A percentile compares a stretch with the other conserved stretches of the same genome.
These are phyloP conservation scores for Saccharomycopsis sp. DNA, from an alignment of 805 yeast genomes.

Conservation along the genomic window DNA sequence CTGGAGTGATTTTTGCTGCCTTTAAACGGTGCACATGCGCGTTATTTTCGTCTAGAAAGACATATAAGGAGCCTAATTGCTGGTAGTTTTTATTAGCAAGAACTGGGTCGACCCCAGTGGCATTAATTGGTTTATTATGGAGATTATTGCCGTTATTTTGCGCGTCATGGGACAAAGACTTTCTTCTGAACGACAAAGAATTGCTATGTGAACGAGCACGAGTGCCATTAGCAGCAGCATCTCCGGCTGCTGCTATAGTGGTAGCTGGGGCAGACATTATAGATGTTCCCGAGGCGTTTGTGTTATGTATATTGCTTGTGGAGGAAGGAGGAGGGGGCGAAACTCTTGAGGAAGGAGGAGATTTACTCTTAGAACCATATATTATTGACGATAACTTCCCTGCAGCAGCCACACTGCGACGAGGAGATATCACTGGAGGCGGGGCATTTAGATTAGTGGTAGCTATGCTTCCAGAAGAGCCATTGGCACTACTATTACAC, in stretches of 20 bases:
- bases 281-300: background rate
- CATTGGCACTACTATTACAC: too few relatives aligned
- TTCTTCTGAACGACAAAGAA: background rate
- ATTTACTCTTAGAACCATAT: background rate
- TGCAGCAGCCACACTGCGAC: background rate
- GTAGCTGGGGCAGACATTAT: background rate
- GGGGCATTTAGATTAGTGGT: too few relatives aligned
- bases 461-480: too few relatives aligned
- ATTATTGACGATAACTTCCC: background rate
- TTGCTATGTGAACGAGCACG: background rate
- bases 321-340: background rate
- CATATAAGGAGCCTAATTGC: slow-evolving; percentile 4
- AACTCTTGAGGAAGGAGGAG: background rate
- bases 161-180: background rate
- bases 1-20: slow-evolving; percentile 13
- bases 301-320: too few relatives aligned
- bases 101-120: background rate
- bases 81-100: slow-evolving; percentile 1
- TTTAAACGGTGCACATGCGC: slow-evolving; percentile 16
- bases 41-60: slow-evolving; percentile 5
- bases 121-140: background rate
- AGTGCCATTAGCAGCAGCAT: background rate
- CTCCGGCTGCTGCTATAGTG: background rate
- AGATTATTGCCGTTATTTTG: background rate
- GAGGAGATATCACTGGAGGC: too few relatives aligned